Evolutionary conservation across 495 filamentous ascomycete species (phyloP).

Genomic region (Lentithecium fluviatile): DNA sequence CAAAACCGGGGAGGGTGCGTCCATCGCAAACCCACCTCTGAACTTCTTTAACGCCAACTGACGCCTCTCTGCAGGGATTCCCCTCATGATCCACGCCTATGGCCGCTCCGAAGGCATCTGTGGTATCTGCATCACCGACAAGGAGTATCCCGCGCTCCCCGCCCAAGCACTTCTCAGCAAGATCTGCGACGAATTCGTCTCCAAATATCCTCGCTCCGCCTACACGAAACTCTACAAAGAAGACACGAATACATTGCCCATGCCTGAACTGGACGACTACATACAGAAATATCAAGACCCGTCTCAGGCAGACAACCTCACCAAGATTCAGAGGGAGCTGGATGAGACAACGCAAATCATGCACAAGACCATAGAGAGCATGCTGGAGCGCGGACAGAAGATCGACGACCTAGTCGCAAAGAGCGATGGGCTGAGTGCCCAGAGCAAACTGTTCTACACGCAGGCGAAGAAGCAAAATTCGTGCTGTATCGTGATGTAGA

Average conservation of each 20-base stretch:
- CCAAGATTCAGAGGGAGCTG: constrained; percentile 94
- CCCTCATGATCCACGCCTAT: constrained; percentile 79
- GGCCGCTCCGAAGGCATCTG: constrained; percentile 81
- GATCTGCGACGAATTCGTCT: constrained; percentile 88
- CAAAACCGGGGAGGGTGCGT: too few species aligned
- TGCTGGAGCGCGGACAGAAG: constrained; percentile 86
- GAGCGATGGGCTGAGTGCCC: constrained; percentile 78
- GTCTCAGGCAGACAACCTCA: constrained; percentile 80
- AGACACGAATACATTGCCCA: too few species aligned
- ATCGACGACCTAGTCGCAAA: constrained; percentile 86
- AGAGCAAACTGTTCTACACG: constrained; percentile 96
- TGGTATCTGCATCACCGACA: constrained; percentile 79
- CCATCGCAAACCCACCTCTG: too few species aligned
- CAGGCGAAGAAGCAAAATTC: constrained; percentile 95
- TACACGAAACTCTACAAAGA: constrained; percentile 60
- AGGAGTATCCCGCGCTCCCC: constrained; percentile 77
- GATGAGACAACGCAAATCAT: constrained; percentile 98
- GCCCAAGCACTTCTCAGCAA: constrained; percentile 95
- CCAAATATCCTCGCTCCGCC: constrained; percentile 67
- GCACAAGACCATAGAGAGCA: constrained; percentile 92
- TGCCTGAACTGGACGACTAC: constrained; percentile 77
- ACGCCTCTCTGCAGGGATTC: too few species aligned
- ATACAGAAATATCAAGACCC: constrained; percentile 89
- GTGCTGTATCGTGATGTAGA: constrained; percentile 79
- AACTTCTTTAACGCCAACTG: too few species aligned